These are phyloP conservation scores for Penicillium alfredii DNA, from an alignment of 495 filamentous ascomycete species.

Conservation along the genomic window DNA sequence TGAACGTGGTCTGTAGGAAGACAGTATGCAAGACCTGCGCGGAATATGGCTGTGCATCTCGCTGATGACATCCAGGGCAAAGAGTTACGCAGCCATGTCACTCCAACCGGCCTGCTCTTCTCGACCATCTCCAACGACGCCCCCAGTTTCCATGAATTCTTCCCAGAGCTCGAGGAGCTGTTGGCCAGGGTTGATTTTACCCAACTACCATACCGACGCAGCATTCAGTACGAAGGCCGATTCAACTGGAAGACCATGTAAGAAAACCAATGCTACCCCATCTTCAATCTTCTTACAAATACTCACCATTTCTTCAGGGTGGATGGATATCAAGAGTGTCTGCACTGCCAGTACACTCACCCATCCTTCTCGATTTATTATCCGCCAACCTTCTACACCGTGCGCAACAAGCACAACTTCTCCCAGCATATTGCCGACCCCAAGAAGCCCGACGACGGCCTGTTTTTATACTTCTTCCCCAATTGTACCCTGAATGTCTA, in stretches of 20 bases:
- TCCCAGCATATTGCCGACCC: constrained; percentile 54
- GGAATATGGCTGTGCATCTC: too few species aligned
- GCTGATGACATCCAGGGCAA: constrained; percentile 21
- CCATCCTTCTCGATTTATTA: constrained; percentile 55
- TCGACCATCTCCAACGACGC: constrained; percentile 46
- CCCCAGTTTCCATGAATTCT: constrained; percentile 50
- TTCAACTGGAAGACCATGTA: constrained; percentile 65
- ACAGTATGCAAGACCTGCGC: constrained; percentile 16
- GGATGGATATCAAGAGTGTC: constrained; percentile 57
- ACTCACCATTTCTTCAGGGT: constrained; percentile 31
- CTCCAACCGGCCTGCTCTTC: constrained; percentile 50
- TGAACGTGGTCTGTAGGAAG: constrained; percentile 40
- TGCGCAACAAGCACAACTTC: constrained; percentile 53
- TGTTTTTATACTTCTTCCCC: constrained; percentile 59
- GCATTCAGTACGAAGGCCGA: constrained; percentile 50
- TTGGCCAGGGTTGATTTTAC: constrained; percentile 52
- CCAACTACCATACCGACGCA: constrained; percentile 48
- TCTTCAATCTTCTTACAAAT: background rate
- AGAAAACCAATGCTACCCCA: background rate
- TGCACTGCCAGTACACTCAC: constrained; percentile 60
- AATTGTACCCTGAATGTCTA: constrained; percentile 58
- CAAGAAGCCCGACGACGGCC: constrained; percentile 46
- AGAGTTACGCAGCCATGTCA: constrained; percentile 41
- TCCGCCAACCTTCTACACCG: constrained; percentile 52
- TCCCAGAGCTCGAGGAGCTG: constrained; percentile 47